Conservation (phyloP, 2,329 filamentous ascomycete species). For the Ophiostoma triangulosporum region DNA sequence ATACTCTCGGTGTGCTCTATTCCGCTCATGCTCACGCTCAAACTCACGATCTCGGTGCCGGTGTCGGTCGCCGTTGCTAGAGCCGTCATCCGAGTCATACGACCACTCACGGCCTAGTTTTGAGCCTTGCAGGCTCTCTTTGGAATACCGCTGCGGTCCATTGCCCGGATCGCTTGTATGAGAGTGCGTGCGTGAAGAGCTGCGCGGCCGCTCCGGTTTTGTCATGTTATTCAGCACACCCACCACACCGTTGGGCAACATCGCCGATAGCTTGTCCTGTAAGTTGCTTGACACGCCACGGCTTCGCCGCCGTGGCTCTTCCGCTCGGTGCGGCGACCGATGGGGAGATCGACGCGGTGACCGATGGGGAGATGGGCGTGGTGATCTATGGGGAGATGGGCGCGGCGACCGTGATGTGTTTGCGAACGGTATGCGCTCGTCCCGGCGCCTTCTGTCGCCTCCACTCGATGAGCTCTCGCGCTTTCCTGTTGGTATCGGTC, state of each 20-base stretch:
- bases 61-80: not conserved
- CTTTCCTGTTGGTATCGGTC: constrained; percentile 7
- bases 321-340: constrained; percentile 14
- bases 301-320: constrained; percentile 25
- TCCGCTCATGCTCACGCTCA: constrained; percentile 10
- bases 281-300: constrained; percentile 25
- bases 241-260: constrained; percentile 24
- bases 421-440: constrained; percentile 5
- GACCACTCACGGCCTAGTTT: constrained; percentile 29
- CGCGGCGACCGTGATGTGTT: not conserved
- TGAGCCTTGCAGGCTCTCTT: constrained; percentile 28
- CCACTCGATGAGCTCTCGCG: constrained; percentile 12
- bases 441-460: constrained; percentile 7
- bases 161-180: constrained; percentile 1
- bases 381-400: not conserved
- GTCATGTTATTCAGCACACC: constrained; percentile 11
- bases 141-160: constrained; percentile 21
- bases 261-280: constrained; percentile 30
- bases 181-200: constrained; percentile 9
- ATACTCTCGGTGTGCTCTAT: constrained; percentile 16
- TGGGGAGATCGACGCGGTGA: constrained; percentile 5
- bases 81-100: constrained; percentile 22
- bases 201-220: constrained; percentile 20
- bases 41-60: constrained; percentile 18
- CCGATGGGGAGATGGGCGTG: no score